phyloP scores from a whole-genome alignment of 371 early-diverging fungal species.

The Apophysomyces ossiformis region DNA sequence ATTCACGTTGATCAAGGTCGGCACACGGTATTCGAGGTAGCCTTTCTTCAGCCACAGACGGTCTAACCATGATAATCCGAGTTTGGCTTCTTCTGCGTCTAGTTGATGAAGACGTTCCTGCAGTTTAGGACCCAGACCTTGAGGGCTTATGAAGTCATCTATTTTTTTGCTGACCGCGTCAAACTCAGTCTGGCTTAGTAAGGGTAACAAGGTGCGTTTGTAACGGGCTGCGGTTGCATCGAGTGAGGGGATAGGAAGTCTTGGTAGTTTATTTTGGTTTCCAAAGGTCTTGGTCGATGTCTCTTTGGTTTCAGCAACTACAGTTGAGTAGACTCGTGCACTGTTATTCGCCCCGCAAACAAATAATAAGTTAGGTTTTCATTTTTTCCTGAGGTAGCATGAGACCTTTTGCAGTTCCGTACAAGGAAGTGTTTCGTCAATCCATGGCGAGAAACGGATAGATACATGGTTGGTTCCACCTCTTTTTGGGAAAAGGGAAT shows the following conservation, averaged over 20 bases:
- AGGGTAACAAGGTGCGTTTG: slow-evolving; percentile 67
- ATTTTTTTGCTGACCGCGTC: slow-evolving; percentile 58
- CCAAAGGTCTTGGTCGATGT: slow-evolving; percentile 59
- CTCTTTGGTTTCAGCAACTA: not conserved
- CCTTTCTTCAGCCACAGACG: slow-evolving; percentile 86
- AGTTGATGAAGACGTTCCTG: slow-evolving; percentile 76
- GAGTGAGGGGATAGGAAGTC: slow-evolving; percentile 83
- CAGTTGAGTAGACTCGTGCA: not conserved
- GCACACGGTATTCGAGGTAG: slow-evolving; percentile 88
- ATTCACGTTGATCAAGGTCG: slow-evolving; percentile 85
- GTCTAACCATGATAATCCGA: slow-evolving; percentile 82
- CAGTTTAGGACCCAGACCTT: slow-evolving; percentile 71
- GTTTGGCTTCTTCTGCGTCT: slow-evolving; percentile 53
- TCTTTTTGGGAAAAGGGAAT: no score
- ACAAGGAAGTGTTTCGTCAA: not conserved
- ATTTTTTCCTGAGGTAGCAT: not conserved
- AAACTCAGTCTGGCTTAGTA: slow-evolving; percentile 60
- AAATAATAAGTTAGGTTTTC: not conserved
- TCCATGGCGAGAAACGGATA: not conserved
- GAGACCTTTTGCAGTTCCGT: not conserved
- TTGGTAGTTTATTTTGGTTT: slow-evolving; percentile 75
- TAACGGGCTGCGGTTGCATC: slow-evolving; percentile 76
- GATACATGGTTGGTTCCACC: not conserved
- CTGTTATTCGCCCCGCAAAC: not conserved
- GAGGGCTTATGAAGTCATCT: slow-evolving; percentile 62